Evolutionary conservation across 306 rosid species (phyloP).

Genomic region (Lotus japonicus): DNA sequence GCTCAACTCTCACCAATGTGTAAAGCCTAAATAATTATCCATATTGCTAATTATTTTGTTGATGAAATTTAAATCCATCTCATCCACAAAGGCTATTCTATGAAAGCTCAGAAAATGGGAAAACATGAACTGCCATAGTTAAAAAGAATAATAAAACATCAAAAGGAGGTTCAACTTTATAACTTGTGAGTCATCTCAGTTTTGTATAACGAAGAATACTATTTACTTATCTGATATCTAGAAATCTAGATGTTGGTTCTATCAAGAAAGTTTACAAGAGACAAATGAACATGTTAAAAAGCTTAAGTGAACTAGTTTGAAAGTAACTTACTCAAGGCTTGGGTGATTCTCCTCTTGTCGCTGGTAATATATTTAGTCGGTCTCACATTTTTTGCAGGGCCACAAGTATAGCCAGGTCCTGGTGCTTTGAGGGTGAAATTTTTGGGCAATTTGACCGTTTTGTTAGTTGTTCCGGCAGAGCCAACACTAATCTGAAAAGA

Average conservation of each 20-base stretch:
- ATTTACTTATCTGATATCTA: too few species aligned
- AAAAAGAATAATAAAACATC: not conserved
- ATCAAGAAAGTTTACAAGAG: not conserved
- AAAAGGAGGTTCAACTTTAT: not conserved
- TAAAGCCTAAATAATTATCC: not conserved
- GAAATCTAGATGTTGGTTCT: not conserved
- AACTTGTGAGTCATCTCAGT: not conserved
- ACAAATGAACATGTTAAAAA: not conserved
- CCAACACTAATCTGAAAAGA: slow-evolving; percentile 94
- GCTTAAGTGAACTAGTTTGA: not conserved
- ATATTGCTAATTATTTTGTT: not conserved
- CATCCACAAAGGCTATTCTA: not conserved
- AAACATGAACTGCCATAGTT: not conserved
- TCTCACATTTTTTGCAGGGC: slow-evolving; percentile 64
- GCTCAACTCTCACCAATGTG: not conserved
- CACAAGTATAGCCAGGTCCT: slow-evolving; percentile 86
- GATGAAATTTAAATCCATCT: too few species aligned
- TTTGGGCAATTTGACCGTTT: slow-evolving; percentile 66
- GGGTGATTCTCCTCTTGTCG: slow-evolving; percentile 80
- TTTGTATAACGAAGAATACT: not conserved
- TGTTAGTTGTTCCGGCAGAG: slow-evolving; percentile 89
- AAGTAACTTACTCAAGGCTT: slow-evolving; percentile 79
- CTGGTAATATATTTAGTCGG: slow-evolving; percentile 53
- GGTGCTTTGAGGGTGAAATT: slow-evolving; percentile 85
- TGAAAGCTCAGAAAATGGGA: not conserved